phyloP scores from a whole-genome alignment of 2,329 filamentous ascomycete genomes.

The Byssothecium circinans region DNA sequence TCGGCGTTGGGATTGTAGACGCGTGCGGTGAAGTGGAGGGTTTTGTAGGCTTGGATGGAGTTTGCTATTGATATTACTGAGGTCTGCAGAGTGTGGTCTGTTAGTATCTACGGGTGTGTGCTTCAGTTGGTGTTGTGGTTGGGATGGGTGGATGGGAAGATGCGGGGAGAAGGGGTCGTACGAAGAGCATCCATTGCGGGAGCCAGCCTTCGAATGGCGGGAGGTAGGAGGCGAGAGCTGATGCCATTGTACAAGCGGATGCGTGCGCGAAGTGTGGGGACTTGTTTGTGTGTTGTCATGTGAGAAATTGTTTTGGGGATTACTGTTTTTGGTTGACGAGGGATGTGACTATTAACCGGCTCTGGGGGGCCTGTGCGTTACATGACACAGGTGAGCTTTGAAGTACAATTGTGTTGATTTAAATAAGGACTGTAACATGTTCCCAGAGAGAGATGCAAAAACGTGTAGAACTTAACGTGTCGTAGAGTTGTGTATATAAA shows the following conservation, averaged over 20 bases:
- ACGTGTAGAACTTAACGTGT: too few species aligned
- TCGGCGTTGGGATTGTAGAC: constrained; percentile 71
- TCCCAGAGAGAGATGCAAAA: too few species aligned
- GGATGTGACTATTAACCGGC: background rate
- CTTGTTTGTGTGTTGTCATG: background rate
- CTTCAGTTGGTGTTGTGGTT: background rate
- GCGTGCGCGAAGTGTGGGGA: background rate
- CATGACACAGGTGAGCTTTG: too few species aligned
- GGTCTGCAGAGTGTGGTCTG: constrained; percentile 57
- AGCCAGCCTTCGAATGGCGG: constrained; percentile 55
- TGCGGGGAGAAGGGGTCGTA: constrained; percentile 41
- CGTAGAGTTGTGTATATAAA: too few species aligned
- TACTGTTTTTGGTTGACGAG: background rate
- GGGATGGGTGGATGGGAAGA: constrained; percentile 1
- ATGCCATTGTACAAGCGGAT: constrained; percentile 27
- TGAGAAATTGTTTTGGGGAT: background rate
- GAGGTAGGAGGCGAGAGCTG: constrained; percentile 44
- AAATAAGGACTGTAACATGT: too few species aligned
- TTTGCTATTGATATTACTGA: constrained; percentile 82
- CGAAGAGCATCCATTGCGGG: constrained; percentile 67
- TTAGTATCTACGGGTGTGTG: constrained; percentile 1
- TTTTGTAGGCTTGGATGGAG: constrained; percentile 68
- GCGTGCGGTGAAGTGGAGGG: constrained; percentile 64
- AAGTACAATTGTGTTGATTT: too few species aligned
- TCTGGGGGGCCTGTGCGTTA: background rate